Base-by-base conservation (phyloP, 805 yeast species). In the Metschnikowia peoriensis region DNA sequence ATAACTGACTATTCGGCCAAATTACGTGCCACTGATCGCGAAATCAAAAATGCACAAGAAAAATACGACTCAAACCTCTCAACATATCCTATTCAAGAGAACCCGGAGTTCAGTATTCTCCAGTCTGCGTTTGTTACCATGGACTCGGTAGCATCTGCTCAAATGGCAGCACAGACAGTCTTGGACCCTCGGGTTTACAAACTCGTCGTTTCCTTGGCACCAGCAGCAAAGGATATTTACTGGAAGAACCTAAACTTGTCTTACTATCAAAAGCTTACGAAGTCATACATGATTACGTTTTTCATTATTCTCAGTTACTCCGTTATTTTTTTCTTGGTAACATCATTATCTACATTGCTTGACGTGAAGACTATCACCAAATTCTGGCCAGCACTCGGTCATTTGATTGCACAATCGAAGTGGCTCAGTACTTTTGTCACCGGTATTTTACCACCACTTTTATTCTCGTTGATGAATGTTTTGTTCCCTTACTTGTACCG, bases 381-480 rank as follows among this genome's bases (percentile, higher is more conserved):
- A 58, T 66, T 81, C 52, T 82, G 85, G 84, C 86, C 86, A 3
- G 79, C 75, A 8, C 71, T 82, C 39, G 87, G 86, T 0, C 73
- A 77, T n/a, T 66, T 77, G 45, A 75, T 83, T 46, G 61, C 79
- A 39, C 69, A 75, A 45, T 81, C 83, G 32, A 76, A 79, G 44
- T 74, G 79, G 75, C 61, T 78, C 28, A 75, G 83, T 28, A 78
- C 84, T 0, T 67, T 81, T 46, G 84, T 83, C 22, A 81, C 86
- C 5, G 86, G 86, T 69, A 73, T 83, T 50, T 69, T 83, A 61
- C 87, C 87, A 12, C 84, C 87, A 11, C 75, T 81, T 51, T 76
- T 83, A 50, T 83, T 82, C 66, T 76, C 85, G 4, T 58, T 81
- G 50, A 72, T 83, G 61, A 82, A 81, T 61, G 70, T 80, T 29